These are phyloP conservation scores for Botryotinia narcissicola DNA, from an alignment of 2,329 filamentous ascomycete genomes.

Conservation along the genomic window DNA sequence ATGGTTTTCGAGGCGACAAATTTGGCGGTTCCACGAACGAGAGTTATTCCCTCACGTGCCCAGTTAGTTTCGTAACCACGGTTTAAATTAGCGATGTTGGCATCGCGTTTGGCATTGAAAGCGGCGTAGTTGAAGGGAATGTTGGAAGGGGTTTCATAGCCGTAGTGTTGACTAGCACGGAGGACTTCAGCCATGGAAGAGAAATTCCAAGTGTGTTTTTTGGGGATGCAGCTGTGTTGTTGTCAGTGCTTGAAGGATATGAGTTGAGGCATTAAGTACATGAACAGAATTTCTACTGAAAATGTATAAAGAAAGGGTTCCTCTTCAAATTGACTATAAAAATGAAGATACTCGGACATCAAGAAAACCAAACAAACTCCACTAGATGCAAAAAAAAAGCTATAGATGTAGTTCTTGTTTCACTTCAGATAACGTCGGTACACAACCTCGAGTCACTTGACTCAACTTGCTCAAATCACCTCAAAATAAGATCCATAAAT, in stretches of 20 bases:
- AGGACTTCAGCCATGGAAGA: constrained; percentile 49
- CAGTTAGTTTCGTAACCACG: constrained; percentile 50
- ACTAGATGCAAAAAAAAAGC: neutral
- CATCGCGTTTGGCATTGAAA: constrained; percentile 49
- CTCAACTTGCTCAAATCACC: neutral
- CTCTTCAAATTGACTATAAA: neutral
- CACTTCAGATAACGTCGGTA: neutral
- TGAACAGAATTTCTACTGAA: neutral
- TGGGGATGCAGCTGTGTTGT: constrained; percentile 47
- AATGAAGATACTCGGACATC: neutral
- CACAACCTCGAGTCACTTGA: neutral
- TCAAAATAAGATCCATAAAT: neutral
- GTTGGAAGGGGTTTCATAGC: constrained; percentile 46
- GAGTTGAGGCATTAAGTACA: neutral
- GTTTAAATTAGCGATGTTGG: constrained; percentile 46
- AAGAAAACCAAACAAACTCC: neutral
- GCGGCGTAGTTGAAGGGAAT: constrained; percentile 45
- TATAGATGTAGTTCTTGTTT: neutral
- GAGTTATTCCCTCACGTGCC: constrained; percentile 49
- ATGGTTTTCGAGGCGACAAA: constrained; percentile 47
- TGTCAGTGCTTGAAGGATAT: neutral
- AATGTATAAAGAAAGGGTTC: neutral
- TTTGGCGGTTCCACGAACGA: constrained; percentile 47
- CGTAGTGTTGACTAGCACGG: constrained; percentile 46
- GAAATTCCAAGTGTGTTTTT: constrained; percentile 54